Evolutionary conservation across 306 rosid species (phyloP), one percentile per base, ranked within the genome.

Genomic region (Biancaea sappan): DNA sequence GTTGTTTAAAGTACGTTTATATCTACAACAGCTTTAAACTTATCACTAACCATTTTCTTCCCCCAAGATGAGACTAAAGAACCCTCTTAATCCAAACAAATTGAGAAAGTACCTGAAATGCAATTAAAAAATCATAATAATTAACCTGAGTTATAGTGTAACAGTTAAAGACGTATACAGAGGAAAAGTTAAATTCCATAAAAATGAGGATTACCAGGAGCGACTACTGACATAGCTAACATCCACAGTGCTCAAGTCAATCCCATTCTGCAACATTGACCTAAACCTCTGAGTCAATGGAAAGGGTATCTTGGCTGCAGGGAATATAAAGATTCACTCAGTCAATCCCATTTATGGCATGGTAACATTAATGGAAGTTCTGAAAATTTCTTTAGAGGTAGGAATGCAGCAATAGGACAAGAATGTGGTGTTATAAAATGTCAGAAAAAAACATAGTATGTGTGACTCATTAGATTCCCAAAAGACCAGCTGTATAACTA

Each of bases 161-260:
- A 56, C 22, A 32, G 21, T 51, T 16, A 66, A 10, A 71, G 38
- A 71, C 15, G 9, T n/a, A n/a, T n/a, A n/a, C n/a, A n/a, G n/a
- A 56, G 19, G 18, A 57, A 44, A 59, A 75, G 8, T 11, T 8
- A 52, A 4, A 8, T 52, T 59, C 31, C 34, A 65, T 25, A 53
- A 76, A 82, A 71, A 72, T 46, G 19, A 73, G 57, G 67, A 38
- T 71, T 88, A 94, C 99, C 98, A 95, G 47, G 99, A 95, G 63
- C 99, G 99, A 77, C 99, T 92, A 79, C 98, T 95, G 88, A 95
- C 99, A 68, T 95, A 95, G 89, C 99, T 95, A 80, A 95, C 99
- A 83, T 95, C 97, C 67, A 95, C 99, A 65, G 99, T 90, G 86
- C 99, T 95, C 79, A 95, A 88, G 88, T 95, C 99, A 79, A 95